phyloP scores from a whole-genome alignment of 2,329 filamentous ascomycete species.

The Falciphora oryzae region DNA sequence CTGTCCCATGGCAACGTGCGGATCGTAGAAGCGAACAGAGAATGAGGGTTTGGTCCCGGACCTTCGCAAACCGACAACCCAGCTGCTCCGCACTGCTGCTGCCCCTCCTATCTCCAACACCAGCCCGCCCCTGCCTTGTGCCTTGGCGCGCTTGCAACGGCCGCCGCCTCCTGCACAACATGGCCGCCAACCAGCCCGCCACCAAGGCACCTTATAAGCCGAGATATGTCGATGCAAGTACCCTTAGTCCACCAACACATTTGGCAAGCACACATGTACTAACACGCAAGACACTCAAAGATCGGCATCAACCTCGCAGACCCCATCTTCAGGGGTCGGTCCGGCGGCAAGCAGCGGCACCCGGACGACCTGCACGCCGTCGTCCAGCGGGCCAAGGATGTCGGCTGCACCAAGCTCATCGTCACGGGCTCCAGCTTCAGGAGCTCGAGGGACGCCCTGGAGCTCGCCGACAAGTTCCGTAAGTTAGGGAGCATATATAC shows the following conservation, averaged over 20 bases:
- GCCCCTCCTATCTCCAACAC: not conserved
- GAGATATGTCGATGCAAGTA: slow-evolving; percentile 57
- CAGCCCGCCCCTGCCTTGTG: slow-evolving; percentile 2
- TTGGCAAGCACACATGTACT: not conserved
- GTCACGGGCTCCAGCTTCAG: slow-evolving; percentile 84
- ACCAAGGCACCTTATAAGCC: slow-evolving; percentile 33
- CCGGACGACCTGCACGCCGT: slow-evolving; percentile 70
- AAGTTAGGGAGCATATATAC: slow-evolving; percentile 26
- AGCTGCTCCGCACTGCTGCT: too few relatives aligned
- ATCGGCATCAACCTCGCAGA: slow-evolving; percentile 96
- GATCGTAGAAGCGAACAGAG: not conserved
- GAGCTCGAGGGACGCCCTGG: slow-evolving; percentile 69
- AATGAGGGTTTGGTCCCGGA: not conserved
- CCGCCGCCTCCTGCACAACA: not conserved
- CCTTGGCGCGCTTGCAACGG: not conserved
- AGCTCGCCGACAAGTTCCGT: slow-evolving; percentile 71
- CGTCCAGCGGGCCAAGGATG: slow-evolving; percentile 67
- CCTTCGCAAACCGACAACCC: not conserved
- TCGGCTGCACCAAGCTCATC: slow-evolving; percentile 85
- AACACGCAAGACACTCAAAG: slow-evolving; percentile 28
- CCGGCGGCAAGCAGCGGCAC: slow-evolving; percentile 73
- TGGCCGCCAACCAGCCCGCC: slow-evolving; percentile 2
- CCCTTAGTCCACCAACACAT: too few relatives aligned
- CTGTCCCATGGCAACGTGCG: not conserved
- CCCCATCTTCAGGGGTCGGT: slow-evolving; percentile 77